Evolutionary conservation across 306 rosid species (phyloP).

Genomic region (Pterocarpus macrocarpus): DNA sequence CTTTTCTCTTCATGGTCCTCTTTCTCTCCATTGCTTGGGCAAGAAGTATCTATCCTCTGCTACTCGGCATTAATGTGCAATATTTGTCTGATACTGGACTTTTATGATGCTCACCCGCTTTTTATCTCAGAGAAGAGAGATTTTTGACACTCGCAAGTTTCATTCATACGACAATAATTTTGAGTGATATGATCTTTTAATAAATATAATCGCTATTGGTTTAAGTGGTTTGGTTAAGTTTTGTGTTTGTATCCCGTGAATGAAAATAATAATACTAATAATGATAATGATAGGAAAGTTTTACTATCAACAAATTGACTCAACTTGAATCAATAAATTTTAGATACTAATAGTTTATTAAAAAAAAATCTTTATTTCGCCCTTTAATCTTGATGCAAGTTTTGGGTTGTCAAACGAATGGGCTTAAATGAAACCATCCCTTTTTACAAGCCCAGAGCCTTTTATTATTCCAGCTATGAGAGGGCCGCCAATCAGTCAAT

Average conservation of each 20-base stretch:
- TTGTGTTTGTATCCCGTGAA: no score
- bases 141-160: neutral
- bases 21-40: constrained; percentile 10
- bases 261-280: no score
- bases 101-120: neutral
- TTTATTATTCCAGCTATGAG: neutral
- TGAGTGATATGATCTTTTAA: neutral
- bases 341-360: no score
- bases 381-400: neutral
- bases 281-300: no score
- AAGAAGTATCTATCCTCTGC: neutral
- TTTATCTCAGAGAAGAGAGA: neutral
- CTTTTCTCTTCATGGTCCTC: neutral
- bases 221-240: no score
- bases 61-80: neutral
- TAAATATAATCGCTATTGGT: no score
- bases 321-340: no score
- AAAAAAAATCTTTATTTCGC: no score
- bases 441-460: neutral
- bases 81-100: neutral
- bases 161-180: neutral
- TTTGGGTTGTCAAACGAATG: constrained; percentile 12
- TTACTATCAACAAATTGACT: no score
- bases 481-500: neutral
- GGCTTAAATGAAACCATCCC: constrained; percentile 9